These are phyloP conservation scores for Euclidium syriacum DNA, from an alignment of 345 rosid genomes.

Conservation along the genomic window DNA sequence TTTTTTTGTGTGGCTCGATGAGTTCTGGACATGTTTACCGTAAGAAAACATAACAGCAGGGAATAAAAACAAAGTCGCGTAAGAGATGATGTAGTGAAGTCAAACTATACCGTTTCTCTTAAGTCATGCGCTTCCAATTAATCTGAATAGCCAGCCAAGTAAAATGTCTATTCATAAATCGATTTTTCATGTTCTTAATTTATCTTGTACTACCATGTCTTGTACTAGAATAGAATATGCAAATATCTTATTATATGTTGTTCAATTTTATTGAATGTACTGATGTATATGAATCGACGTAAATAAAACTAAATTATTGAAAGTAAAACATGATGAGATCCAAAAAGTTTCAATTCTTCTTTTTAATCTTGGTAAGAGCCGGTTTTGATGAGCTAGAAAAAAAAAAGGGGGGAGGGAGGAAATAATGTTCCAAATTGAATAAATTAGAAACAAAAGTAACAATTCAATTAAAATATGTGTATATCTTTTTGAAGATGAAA, in stretches of 20 bases:
- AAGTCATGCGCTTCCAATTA: background rate
- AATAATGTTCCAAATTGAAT: too few species aligned
- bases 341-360: background rate
- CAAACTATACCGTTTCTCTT: background rate
- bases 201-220: background rate
- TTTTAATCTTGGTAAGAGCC: background rate
- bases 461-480: background rate
- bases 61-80: background rate
- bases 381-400: background rate
- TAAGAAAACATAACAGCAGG: background rate
- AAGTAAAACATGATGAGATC: background rate
- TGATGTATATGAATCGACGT: background rate
- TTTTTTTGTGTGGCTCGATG: conserved; percentile 20
- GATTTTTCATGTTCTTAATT: background rate
- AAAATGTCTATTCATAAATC: background rate
- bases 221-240: background rate
- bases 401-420: too few species aligned
- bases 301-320: background rate
- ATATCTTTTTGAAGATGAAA: background rate
- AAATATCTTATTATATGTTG: background rate
- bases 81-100: conserved; percentile 2
- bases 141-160: conserved; percentile 14
- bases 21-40: background rate
- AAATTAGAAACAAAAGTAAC: too few species aligned
- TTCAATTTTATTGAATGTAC: background rate